Evolutionary conservation across 768 basidiomycete genomes (phyloP).

Genomic region (Ramaria rubella): DNA sequence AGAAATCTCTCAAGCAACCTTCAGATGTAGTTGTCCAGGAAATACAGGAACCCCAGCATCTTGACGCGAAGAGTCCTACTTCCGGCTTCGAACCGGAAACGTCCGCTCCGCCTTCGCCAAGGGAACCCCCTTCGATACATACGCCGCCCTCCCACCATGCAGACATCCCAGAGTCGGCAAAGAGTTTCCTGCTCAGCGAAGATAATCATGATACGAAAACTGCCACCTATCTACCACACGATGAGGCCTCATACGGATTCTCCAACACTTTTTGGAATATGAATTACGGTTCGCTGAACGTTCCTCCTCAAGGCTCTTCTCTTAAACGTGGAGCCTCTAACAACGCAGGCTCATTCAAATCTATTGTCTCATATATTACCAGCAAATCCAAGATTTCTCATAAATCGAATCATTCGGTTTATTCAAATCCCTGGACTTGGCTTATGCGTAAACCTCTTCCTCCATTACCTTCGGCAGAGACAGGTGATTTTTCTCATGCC

Average conservation of each 20-base stretch:
- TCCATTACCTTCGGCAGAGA: conserved; percentile 49
- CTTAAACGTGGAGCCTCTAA: conserved; percentile 20
- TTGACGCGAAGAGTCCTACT: background rate
- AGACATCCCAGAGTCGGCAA: conserved; percentile 9
- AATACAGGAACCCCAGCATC: background rate
- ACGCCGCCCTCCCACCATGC: conserved; percentile 5
- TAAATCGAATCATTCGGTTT: conserved; percentile 28
- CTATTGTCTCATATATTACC: conserved; percentile 35
- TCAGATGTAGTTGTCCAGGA: background rate
- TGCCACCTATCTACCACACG: background rate
- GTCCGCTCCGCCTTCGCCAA: background rate
- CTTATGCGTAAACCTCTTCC: conserved; percentile 49
- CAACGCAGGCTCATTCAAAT: conserved; percentile 45
- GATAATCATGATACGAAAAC: background rate
- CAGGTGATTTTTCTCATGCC: conserved; percentile 46
- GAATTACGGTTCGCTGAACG: background rate
- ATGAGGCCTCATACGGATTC: background rate
- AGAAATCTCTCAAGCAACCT: background rate
- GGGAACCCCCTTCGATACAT: conserved; percentile 5
- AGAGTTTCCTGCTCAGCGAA: conserved; percentile 2
- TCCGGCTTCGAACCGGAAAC: background rate
- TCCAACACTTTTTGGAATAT: background rate
- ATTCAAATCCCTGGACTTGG: conserved; percentile 34
- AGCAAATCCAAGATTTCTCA: conserved; percentile 28
- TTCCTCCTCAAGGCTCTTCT: background rate